Conservation (phyloP, 2,329 filamentous ascomycete genomes). For the Taxawa tesnikishii region DNA sequence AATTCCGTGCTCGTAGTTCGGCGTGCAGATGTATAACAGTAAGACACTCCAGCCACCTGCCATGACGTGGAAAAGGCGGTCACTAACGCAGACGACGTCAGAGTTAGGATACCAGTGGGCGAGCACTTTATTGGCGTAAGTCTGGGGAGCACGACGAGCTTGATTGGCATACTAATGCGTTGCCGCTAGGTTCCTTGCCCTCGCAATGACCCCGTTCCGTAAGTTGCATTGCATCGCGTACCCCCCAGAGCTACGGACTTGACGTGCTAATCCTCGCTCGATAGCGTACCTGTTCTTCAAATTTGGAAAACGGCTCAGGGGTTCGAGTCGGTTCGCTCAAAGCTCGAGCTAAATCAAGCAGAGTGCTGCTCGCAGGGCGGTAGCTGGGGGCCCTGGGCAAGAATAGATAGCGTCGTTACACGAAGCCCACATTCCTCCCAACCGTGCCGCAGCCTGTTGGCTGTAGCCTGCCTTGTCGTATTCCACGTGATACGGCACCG, state of each 20-base stretch:
- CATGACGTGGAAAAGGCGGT: constrained; percentile 22
- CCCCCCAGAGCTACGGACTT: constrained; percentile 12
- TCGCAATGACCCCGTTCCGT: constrained; percentile 35
- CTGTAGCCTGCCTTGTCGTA: no score
- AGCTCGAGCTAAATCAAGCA: constrained; percentile 5
- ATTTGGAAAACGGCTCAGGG: constrained; percentile 36
- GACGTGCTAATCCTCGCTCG: constrained; percentile 10
- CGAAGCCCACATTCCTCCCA: constrained; percentile 1
- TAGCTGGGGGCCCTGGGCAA: background rate
- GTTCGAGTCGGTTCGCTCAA: constrained; percentile 33
- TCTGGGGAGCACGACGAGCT: constrained; percentile 10
- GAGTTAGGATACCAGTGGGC: constrained; percentile 39
- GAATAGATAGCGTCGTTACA: background rate
- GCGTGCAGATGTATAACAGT: constrained; percentile 41
- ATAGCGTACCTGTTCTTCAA: constrained; percentile 35
- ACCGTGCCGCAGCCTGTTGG: background rate
- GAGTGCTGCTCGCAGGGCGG: background rate
- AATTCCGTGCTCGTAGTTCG: constrained; percentile 18
- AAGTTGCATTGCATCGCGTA: constrained; percentile 11
- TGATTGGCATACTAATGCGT: background rate
- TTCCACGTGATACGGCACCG: constrained; percentile 16
- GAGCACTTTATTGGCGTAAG: constrained; percentile 25
- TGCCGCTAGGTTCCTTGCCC: constrained; percentile 27
- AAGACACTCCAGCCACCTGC: constrained; percentile 15
- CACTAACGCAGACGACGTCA: constrained; percentile 24